Evolutionary conservation across 352 stramenopile genomes (phyloP).

Genomic region (Pythium pyrilobum): DNA sequence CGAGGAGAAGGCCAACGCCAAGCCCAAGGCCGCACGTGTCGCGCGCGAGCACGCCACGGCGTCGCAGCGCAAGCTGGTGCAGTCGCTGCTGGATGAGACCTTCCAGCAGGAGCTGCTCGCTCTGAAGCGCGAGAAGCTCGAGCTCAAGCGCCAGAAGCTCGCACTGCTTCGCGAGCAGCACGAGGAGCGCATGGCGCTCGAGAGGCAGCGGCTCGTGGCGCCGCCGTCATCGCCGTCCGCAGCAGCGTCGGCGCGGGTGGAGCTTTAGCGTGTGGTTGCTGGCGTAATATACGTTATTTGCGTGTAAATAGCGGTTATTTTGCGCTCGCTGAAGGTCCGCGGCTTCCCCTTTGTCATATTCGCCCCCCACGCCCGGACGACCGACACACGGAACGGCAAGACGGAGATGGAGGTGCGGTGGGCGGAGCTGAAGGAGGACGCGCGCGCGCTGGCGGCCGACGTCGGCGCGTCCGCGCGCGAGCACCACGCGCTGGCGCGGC

Average conservation of each 20-base stretch:
- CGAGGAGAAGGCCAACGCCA: too few relatives aligned
- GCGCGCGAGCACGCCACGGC: too few relatives aligned
- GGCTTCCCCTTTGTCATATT: background rate
- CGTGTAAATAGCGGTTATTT: background rate
- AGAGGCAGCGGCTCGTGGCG: conserved; percentile 19
- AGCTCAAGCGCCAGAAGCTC: conserved; percentile 38
- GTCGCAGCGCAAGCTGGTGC: background rate
- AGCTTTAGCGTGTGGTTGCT: background rate
- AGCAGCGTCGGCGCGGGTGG: background rate
- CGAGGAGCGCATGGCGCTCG: conserved; percentile 29
- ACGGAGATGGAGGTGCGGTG: conserved; percentile 26
- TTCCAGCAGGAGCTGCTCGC: conserved; percentile 21
- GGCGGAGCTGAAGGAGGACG: conserved; percentile 61
- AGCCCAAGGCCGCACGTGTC: background rate
- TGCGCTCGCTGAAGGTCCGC: background rate
- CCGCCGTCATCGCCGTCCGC: conserved; percentile 14
- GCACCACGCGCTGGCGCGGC: conserved; percentile 58
- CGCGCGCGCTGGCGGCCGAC: conserved; percentile 37
- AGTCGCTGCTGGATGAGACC: background rate
- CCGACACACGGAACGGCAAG: background rate
- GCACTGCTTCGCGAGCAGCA: conserved; percentile 30
- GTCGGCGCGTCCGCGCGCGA: conserved; percentile 58
- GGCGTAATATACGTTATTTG: background rate
- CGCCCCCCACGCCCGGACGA: background rate
- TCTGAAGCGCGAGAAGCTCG: conserved; percentile 34